phyloP scores from a whole-genome alignment of 768 basidiomycete genomes.

The Kwoniella botswanensis region DNA sequence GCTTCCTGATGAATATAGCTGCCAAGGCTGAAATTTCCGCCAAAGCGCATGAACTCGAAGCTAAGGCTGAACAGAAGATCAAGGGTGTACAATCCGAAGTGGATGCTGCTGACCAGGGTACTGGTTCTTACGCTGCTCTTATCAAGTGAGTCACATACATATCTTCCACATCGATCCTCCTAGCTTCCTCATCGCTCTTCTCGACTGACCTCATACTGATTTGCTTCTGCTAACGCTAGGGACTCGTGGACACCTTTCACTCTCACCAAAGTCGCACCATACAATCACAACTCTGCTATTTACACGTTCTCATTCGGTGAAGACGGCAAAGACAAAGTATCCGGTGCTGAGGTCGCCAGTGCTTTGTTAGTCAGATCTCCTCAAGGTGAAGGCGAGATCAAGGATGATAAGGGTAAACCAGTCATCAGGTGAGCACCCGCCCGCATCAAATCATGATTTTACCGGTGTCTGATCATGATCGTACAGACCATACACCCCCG shows the following conservation, averaged over 20 bases:
- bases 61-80: constrained; percentile 23
- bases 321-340: constrained; percentile 40
- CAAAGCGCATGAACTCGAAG: constrained; percentile 25
- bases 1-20: constrained; percentile 19
- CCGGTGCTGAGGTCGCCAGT: constrained; percentile 52
- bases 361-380: constrained; percentile 71
- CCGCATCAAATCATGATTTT: background rate
- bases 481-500: constrained; percentile 80
- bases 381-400: constrained; percentile 42
- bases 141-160: constrained; percentile 22
- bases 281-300: constrained; percentile 91
- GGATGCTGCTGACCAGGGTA: constrained; percentile 19
- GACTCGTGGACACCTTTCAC: constrained; percentile 67
- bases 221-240: constrained; percentile 21
- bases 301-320: constrained; percentile 76
- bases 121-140: constrained; percentile 17
- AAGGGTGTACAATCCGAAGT: constrained; percentile 21
- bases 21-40: constrained; percentile 25
- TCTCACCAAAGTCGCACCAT: constrained; percentile 74
- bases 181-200: background rate
- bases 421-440: constrained; percentile 64
- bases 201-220: background rate
- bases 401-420: constrained; percentile 74
- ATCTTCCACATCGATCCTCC: background rate
- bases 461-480: background rate